A percentile compares a stretch with the other conserved stretches of the same genome.
These are phyloP conservation scores for Cyberlindnera mrakii DNA, from an alignment of 805 yeast genomes.

Conservation along the genomic window DNA sequence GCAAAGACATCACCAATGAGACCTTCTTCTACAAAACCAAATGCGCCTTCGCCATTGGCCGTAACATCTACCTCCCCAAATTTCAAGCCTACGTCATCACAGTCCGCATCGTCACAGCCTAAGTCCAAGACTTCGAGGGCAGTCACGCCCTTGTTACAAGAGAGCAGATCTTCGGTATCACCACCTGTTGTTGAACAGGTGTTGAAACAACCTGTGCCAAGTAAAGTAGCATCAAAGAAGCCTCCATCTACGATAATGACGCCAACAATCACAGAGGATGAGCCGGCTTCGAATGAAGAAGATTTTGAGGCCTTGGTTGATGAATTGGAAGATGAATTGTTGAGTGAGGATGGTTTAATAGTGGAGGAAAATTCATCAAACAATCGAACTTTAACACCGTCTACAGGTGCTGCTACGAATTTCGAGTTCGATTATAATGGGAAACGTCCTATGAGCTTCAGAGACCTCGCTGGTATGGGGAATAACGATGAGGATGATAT, in stretches of 20 bases:
- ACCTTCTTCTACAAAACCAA: constrained; percentile 7
- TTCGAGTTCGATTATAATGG: background rate
- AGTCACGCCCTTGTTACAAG: background rate
- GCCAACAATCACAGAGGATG: constrained; percentile 9
- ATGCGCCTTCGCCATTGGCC: constrained; percentile 12
- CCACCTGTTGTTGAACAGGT: too few relatives aligned
- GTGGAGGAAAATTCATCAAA: constrained; percentile 4
- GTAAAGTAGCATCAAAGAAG: constrained; percentile 8
- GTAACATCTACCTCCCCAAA: background rate
- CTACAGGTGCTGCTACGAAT: background rate
- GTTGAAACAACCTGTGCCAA: background rate
- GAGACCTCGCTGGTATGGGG: constrained; percentile 18
- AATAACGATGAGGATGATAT: constrained; percentile 20
- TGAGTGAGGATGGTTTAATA: constrained; percentile 3
- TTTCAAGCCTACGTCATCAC: background rate
- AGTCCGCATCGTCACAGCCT: background rate
- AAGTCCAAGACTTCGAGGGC: constrained; percentile 1
- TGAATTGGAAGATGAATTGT: constrained; percentile 20
- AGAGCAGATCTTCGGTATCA: background rate
- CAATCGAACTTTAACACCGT: background rate
- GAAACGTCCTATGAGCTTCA: constrained; percentile 19
- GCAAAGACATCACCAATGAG: constrained; percentile 8
- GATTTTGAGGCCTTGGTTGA: constrained; percentile 20
- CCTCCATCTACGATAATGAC: constrained; percentile 16
- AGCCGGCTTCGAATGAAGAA: constrained; percentile 9